Conservation (phyloP, 2,329 filamentous ascomycete genomes). For the Aulographum hederae region DNA sequence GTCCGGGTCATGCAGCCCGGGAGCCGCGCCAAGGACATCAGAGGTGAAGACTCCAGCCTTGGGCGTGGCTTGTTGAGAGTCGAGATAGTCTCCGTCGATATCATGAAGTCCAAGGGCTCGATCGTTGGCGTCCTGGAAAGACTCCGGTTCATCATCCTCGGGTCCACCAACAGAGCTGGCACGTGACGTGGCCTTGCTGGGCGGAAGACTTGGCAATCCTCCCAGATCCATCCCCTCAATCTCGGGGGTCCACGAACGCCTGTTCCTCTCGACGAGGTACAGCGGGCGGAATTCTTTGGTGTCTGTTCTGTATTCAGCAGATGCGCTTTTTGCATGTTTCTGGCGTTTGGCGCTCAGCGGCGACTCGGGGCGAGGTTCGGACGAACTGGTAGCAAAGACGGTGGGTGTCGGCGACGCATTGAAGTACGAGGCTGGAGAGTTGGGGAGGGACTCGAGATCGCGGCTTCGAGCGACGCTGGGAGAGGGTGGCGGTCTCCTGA, state of each 20-base stretch:
- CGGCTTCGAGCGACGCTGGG: no score
- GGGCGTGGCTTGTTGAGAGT: constrained; percentile 50
- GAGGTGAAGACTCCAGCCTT: constrained; percentile 37
- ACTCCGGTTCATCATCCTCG: constrained; percentile 9
- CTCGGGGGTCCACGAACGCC: constrained; percentile 13
- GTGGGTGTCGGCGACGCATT: no score
- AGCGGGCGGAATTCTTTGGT: constrained; percentile 61
- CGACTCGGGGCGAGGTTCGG: no score
- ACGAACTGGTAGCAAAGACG: no score
- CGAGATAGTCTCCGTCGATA: constrained; percentile 33
- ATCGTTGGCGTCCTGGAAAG: background rate
- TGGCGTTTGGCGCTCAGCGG: no score
- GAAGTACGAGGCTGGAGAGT: background rate
- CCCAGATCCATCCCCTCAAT: constrained; percentile 10
- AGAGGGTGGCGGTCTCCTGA: constrained; percentile 9
- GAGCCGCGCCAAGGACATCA: no score
- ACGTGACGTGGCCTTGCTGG: background rate
- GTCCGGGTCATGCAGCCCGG: no score
- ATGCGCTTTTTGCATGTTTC: background rate
- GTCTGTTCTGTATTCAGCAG: constrained; percentile 31
- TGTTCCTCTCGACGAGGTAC: constrained; percentile 56
- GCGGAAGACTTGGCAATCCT: constrained; percentile 6
- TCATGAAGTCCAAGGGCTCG: no score
- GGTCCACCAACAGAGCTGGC: background rate
- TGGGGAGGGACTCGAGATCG: no score